phyloP scores from a whole-genome alignment of 495 filamentous ascomycete species.

The Pyrenopolyporus hunteri region DNA sequence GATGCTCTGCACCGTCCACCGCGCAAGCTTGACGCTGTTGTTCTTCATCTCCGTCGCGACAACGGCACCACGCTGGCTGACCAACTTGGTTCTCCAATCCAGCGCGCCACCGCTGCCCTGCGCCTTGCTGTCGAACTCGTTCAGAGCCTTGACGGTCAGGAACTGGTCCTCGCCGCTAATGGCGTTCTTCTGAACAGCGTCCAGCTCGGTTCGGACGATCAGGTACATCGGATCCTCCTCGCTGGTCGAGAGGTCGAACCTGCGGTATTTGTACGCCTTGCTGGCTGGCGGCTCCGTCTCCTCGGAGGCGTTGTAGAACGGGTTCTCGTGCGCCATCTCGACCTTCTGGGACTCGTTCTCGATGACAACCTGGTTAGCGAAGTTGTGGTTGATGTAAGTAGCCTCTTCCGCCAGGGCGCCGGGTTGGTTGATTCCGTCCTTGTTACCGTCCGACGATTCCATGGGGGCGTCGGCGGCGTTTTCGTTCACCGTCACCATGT shows the following conservation, averaged over 20 bases:
- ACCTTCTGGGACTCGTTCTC: slow-evolving; percentile 79
- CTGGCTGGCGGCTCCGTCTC: slow-evolving; percentile 91
- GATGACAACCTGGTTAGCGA: slow-evolving; percentile 88
- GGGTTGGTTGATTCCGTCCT: slow-evolving; percentile 92
- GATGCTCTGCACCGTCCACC: slow-evolving; percentile 96
- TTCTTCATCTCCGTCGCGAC: slow-evolving; percentile 99
- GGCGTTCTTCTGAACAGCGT: slow-evolving; percentile 93
- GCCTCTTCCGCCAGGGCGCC: slow-evolving; percentile 90
- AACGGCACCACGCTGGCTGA: slow-evolving; percentile 90
- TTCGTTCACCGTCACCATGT: slow-evolving; percentile 98
- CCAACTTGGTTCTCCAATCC: slow-evolving; percentile 94
- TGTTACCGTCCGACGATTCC: slow-evolving; percentile 88
- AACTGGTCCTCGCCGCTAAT: slow-evolving; percentile 87
- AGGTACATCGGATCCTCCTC: slow-evolving; percentile 91
- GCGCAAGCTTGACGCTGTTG: slow-evolving; percentile 95
- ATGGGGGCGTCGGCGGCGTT: slow-evolving; percentile 96
- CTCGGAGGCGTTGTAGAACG: slow-evolving; percentile 93
- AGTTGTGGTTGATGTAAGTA: slow-evolving; percentile 99
- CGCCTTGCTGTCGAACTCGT: slow-evolving; percentile 98
- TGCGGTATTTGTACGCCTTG: slow-evolving; percentile 97
- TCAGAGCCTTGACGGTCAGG: slow-evolving; percentile 91
- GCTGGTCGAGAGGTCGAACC: slow-evolving; percentile 92
- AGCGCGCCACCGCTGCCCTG: slow-evolving; percentile 91
- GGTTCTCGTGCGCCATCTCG: slow-evolving; percentile 85
- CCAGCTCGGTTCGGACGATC: slow-evolving; percentile 93